Evolutionary conservation across 2,329 filamentous ascomycete species (phyloP).

Genomic region (Elsinoe batatas): DNA sequence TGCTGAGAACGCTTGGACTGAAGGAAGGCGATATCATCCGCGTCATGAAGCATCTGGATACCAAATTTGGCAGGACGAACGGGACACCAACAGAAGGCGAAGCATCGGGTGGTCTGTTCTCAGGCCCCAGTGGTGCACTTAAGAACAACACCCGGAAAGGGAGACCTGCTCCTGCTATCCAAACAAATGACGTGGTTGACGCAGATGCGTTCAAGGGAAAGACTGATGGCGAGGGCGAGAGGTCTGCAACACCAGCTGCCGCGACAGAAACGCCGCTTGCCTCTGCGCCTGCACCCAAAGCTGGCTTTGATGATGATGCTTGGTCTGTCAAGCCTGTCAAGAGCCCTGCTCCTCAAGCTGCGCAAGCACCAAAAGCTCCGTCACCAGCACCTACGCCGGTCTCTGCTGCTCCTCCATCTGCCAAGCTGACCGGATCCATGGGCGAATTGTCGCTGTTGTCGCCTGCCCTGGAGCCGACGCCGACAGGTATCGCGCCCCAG

Average conservation of each 20-base stretch:
- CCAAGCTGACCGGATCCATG: slow-evolving; percentile 58
- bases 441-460: slow-evolving; percentile 57
- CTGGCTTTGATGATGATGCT: slow-evolving; percentile 88
- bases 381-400: slow-evolving; percentile 28
- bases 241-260: slow-evolving; percentile 33
- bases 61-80: slow-evolving; percentile 58
- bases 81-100: slow-evolving; percentile 53
- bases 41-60: slow-evolving; percentile 81
- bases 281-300: slow-evolving; percentile 35
- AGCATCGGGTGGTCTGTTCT: slow-evolving; percentile 64
- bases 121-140: slow-evolving; percentile 79
- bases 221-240: slow-evolving; percentile 34
- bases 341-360: slow-evolving; percentile 31
- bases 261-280: slow-evolving; percentile 40
- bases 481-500: slow-evolving; percentile 36
- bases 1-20: slow-evolving; percentile 79
- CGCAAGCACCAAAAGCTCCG: slow-evolving; percentile 28
- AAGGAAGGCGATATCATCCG: slow-evolving; percentile 95
- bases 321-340: slow-evolving; percentile 89
- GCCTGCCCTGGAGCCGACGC: slow-evolving; percentile 48
- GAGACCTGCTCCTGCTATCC: slow-evolving; percentile 74
- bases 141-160: slow-evolving; percentile 93
- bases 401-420: slow-evolving; percentile 28
- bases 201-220: slow-evolving; percentile 70
- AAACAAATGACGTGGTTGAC: slow-evolving; percentile 78